These are phyloP conservation scores for Aspergillus heteromorphus DNA, from an alignment of 495 filamentous ascomycete species.

Conservation along the genomic window DNA sequence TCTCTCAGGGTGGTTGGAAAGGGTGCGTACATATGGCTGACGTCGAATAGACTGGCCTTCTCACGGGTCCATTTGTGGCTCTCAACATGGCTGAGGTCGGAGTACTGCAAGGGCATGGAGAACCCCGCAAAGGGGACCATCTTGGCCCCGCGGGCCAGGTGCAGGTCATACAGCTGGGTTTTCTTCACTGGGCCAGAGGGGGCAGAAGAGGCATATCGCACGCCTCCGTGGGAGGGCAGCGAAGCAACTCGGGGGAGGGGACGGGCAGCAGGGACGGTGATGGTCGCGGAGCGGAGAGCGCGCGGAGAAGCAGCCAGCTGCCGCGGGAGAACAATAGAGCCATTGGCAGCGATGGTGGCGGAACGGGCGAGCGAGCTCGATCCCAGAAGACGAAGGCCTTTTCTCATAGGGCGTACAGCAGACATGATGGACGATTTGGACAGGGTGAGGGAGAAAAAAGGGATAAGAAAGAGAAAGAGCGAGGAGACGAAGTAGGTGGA, in stretches of 20 bases:
- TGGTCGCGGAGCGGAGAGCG: conserved; percentile 22
- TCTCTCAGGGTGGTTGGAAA: not conserved
- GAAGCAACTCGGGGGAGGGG: conserved; percentile 14
- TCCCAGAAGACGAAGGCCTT: conserved; percentile 30
- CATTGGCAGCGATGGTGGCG: conserved; percentile 33
- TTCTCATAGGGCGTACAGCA: conserved; percentile 28
- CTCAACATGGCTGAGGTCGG: conserved; percentile 63
- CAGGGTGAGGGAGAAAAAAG: conserved; percentile 8
- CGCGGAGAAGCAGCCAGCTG: conserved; percentile 29
- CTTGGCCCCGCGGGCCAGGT: conserved; percentile 73
- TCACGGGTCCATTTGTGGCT: conserved; percentile 85
- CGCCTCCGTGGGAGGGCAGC: conserved; percentile 15
- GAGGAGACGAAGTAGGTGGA: not conserved
- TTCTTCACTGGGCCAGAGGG: conserved; percentile 45
- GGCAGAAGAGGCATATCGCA: conserved; percentile 56
- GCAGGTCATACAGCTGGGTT: conserved; percentile 81
- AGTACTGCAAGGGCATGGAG: conserved; percentile 88
- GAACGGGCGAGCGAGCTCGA: conserved; percentile 23
- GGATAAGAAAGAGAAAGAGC: conserved; percentile 13
- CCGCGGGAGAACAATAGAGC: conserved; percentile 30
- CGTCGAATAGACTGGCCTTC: conserved; percentile 87
- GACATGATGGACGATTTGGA: conserved; percentile 27
- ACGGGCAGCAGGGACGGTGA: conserved; percentile 5
- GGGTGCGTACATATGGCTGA: conserved; percentile 49
- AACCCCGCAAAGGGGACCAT: conserved; percentile 97